Evolutionary conservation across 176 grass and related monocot species (phyloP).

Genomic region (Themeda triandra): DNA sequence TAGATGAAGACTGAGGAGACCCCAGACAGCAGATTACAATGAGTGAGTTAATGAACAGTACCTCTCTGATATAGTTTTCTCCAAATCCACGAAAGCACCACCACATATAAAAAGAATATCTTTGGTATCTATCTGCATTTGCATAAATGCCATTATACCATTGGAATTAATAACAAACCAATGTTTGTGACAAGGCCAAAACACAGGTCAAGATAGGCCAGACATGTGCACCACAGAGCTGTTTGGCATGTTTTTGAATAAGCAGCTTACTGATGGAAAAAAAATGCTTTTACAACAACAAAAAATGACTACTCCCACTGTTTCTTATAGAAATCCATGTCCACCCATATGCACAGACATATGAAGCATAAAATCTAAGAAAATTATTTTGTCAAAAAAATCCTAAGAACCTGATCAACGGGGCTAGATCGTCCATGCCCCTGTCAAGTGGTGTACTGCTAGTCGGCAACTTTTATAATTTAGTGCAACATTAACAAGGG

Average conservation of each 20-base stretch:
- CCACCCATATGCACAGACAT: background rate
- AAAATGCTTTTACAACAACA: background rate
- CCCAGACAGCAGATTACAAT: slow-evolving; percentile 9
- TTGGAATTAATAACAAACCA: slow-evolving; percentile 7
- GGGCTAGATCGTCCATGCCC: background rate
- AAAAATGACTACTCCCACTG: background rate
- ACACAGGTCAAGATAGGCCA: slow-evolving; percentile 21
- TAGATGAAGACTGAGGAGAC: slow-evolving; percentile 29
- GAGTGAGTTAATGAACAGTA: background rate
- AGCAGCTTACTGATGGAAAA: background rate
- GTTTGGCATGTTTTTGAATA: slow-evolving; percentile 3
- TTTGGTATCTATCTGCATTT: slow-evolving; percentile 91
- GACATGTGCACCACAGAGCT: no score
- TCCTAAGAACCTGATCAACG: background rate
- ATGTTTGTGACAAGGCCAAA: slow-evolving; percentile 6
- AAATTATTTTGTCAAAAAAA: background rate
- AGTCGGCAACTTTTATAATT: background rate
- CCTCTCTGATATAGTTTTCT: slow-evolving; percentile 99
- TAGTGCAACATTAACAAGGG: background rate
- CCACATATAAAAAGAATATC: slow-evolving; percentile 99
- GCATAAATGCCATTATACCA: slow-evolving; percentile 22
- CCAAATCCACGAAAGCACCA: slow-evolving; percentile 87
- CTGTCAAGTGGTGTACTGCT: background rate
- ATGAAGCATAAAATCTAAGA: background rate
- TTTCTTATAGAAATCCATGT: background rate